A percentile compares a stretch with the other conserved stretches of the same genome.
Conservation (phyloP, 1,139 yeast species). For the Magnusiomyces clavatus region DNA sequence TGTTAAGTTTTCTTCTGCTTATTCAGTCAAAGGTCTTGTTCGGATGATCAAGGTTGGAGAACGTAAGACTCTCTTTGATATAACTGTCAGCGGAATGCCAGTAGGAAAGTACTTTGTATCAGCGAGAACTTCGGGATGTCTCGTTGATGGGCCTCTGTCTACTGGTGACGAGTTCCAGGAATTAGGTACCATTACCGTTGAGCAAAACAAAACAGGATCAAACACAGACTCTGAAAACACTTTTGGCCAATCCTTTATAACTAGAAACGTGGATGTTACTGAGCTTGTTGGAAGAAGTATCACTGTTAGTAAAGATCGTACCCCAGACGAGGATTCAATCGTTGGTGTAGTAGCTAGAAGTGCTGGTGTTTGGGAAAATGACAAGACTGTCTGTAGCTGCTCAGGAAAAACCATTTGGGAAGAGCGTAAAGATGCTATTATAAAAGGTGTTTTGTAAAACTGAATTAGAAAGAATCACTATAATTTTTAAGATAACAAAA, state of each 20-base stretch:
- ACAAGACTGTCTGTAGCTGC: conserved; percentile 87
- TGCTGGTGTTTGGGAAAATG: conserved; percentile 97
- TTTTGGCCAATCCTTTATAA: conserved; percentile 57
- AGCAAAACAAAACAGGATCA: conserved; percentile 19
- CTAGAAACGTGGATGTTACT: conserved; percentile 40
- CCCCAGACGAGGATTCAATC: conserved; percentile 40
- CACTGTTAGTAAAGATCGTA: conserved; percentile 41
- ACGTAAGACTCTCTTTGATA: conserved; percentile 52
- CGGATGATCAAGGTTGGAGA: conserved; percentile 66
- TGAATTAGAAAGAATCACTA: background rate
- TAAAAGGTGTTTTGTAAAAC: conserved; percentile 40
- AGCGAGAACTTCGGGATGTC: conserved; percentile 64
- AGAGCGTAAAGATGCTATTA: conserved; percentile 69
- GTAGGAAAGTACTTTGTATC: conserved; percentile 63
- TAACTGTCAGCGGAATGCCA: conserved; percentile 63
- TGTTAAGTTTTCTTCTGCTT: background rate
- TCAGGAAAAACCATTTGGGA: conserved; percentile 96
- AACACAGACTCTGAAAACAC: conserved; percentile 31
- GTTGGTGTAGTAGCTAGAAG: conserved; percentile 92
- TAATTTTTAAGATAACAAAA: too few species aligned
- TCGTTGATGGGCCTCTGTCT: conserved; percentile 62
- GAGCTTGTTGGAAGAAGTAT: conserved; percentile 78
- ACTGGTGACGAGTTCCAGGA: conserved; percentile 52
- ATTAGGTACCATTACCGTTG: conserved; percentile 35
- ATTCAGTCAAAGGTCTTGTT: conserved; percentile 78